A percentile compares a stretch with the other conserved stretches of the same genome.
Conservation (phyloP, 345 rosid genomes). For the Draba incana region DNA sequence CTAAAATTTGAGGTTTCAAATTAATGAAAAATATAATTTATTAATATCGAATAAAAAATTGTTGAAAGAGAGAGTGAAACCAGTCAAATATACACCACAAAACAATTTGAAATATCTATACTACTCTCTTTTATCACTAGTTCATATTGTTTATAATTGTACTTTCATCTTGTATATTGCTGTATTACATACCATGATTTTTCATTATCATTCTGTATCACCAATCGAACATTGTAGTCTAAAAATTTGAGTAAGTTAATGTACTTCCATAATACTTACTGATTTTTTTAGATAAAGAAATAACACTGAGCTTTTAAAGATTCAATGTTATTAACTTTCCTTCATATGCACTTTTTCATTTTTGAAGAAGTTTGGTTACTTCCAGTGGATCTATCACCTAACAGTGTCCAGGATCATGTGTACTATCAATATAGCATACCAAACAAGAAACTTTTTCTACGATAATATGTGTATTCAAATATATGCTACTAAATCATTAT, state of each 20-base stretch:
- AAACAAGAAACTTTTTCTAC: conserved; percentile 1
- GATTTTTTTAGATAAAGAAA: not conserved
- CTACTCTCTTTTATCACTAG: too few relatives aligned
- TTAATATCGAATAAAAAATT: too few relatives aligned
- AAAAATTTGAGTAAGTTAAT: not conserved
- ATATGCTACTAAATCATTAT: not conserved
- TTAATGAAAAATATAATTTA: too few relatives aligned
- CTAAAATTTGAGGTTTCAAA: too few relatives aligned
- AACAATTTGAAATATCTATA: too few relatives aligned
- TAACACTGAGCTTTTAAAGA: not conserved
- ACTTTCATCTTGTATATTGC: too few relatives aligned
- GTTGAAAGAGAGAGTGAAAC: too few relatives aligned
- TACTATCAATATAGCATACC: conserved; percentile 24
- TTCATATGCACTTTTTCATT: not conserved
- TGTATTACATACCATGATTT: too few relatives aligned
- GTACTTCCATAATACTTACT: not conserved
- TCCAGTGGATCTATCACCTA: conserved; percentile 25
- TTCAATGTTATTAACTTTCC: not conserved
- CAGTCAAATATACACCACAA: too few relatives aligned
- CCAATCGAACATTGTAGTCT: too few relatives aligned
- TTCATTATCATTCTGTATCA: too few relatives aligned
- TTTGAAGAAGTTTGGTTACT: not conserved
- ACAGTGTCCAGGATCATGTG: conserved; percentile 38
- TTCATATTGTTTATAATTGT: too few relatives aligned
- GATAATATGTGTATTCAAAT: not conserved